Evolutionary conservation across 495 filamentous ascomycete genomes (phyloP).

Genomic region (Aspergillus homomorphus): DNA sequence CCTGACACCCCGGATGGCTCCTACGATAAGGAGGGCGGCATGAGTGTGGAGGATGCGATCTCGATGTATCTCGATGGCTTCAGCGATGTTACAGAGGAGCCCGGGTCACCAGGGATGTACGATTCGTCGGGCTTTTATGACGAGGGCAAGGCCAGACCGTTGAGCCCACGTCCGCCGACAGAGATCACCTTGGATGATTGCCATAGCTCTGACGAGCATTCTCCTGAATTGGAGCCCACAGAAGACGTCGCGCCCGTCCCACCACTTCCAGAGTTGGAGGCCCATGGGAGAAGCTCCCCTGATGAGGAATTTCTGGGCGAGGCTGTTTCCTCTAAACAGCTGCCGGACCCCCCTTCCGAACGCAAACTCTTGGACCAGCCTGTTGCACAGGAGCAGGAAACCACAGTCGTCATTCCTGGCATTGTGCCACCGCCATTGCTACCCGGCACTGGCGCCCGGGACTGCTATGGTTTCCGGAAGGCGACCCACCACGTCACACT

Average conservation of each 20-base stretch:
- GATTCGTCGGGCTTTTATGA: conserved; percentile 13
- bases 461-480: conserved; percentile 90
- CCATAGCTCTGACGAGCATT: conserved; percentile 21
- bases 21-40: conserved; percentile 61
- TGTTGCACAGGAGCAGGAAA: conserved; percentile 29
- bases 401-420: conserved; percentile 44
- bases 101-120: conserved; percentile 31
- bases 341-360: conserved; percentile 21
- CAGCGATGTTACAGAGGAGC: conserved; percentile 53
- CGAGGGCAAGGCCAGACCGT: conserved; percentile 29
- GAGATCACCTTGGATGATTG: conserved; percentile 29
- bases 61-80: conserved; percentile 90
- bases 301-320: conserved; percentile 15
- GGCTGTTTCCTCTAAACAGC: conserved; percentile 5
- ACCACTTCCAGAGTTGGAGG: conserved; percentile 25
- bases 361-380: conserved; percentile 17
- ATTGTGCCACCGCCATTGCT: conserved; percentile 36
- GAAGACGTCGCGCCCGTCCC: conserved; percentile 27
- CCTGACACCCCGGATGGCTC: conserved; percentile 54
- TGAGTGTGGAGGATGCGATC: conserved; percentile 90
- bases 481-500: conserved; percentile 72
- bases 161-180: conserved; percentile 30
- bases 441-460: conserved; percentile 48
- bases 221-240: conserved; percentile 19
- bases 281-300: conserved; percentile 14